A percentile compares a stretch with the other conserved stretches of the same genome.
Conservation (phyloP, 371 early-diverging fungal genomes). For the Circinella minor region DNA sequence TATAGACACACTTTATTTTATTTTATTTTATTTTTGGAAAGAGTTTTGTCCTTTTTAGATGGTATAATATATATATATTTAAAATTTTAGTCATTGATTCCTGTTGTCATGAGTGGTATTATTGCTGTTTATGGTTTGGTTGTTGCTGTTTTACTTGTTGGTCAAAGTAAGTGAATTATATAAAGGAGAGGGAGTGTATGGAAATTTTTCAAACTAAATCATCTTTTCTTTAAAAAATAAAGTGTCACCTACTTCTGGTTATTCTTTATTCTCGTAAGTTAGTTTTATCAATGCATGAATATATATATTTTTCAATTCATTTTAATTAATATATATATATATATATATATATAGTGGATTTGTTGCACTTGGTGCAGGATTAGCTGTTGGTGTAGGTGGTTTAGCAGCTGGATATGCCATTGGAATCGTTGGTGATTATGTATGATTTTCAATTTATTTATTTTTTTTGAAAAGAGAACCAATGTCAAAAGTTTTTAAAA, state of each 20-base stretch:
- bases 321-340: constrained; percentile 11
- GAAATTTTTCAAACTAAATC: too few species aligned
- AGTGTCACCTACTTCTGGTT: constrained; percentile 61
- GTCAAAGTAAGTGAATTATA: constrained; percentile 59
- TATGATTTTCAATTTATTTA: constrained; percentile 49
- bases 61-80: background rate
- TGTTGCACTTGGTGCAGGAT: constrained; percentile 85
- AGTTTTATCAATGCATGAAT: background rate
- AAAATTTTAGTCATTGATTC: constrained; percentile 72
- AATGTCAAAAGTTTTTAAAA: too few species aligned
- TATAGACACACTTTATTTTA: too few species aligned
- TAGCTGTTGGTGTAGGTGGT: constrained; percentile 86
- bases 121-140: constrained; percentile 92
- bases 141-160: constrained; percentile 82
- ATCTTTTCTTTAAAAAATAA: too few species aligned
- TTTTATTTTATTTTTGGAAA: too few species aligned
- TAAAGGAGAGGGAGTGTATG: too few species aligned
- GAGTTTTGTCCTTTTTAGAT: too few species aligned
- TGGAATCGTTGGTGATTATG: constrained; percentile 91
- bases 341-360: constrained; percentile 69
- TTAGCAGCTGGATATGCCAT: constrained; percentile 93
- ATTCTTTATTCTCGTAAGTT: constrained; percentile 50
- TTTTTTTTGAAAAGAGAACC: too few species aligned
- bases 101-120: constrained; percentile 95
- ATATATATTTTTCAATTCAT: constrained; percentile 11